Evolutionary conservation across 2,329 filamentous ascomycete genomes (phyloP).

Genomic region (Diaporthe eres): DNA sequence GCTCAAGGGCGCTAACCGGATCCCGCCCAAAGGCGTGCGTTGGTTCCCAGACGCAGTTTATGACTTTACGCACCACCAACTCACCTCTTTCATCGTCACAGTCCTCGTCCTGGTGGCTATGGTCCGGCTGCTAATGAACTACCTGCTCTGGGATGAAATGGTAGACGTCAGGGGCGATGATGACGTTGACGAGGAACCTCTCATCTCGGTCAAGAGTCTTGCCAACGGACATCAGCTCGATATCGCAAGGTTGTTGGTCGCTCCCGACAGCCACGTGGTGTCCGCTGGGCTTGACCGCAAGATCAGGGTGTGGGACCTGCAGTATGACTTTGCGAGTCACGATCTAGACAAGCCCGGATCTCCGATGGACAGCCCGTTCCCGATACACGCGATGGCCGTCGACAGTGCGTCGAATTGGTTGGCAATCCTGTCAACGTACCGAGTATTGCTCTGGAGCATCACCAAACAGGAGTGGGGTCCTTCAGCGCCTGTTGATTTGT

Average conservation of each 20-base stretch:
- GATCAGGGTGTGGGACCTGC: constrained; percentile 76
- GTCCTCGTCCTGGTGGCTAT: constrained; percentile 74
- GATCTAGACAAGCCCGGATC: constrained; percentile 57
- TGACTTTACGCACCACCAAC: constrained; percentile 76
- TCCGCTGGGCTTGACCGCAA: constrained; percentile 79
- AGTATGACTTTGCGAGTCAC: constrained; percentile 59
- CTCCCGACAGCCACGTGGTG: constrained; percentile 74
- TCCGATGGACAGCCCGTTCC: constrained; percentile 62
- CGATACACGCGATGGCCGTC: constrained; percentile 74
- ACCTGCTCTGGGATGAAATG: constrained; percentile 77
- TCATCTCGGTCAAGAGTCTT: constrained; percentile 73
- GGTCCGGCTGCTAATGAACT: constrained; percentile 80
- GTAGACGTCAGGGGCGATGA: constrained; percentile 60
- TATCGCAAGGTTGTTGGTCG: constrained; percentile 74
- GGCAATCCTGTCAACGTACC: constrained; percentile 73
- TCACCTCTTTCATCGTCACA: constrained; percentile 71
- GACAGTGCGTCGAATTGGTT: constrained; percentile 76
- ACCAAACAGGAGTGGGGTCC: constrained; percentile 68
- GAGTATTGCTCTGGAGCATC: constrained; percentile 75
- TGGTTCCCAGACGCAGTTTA: constrained; percentile 71
- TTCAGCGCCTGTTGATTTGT: constrained; percentile 67
- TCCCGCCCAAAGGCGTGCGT: constrained; percentile 63
- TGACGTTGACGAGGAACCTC: constrained; percentile 61
- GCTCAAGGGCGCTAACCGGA: constrained; percentile 76
- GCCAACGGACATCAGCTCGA: constrained; percentile 77